Evolutionary conservation across 2,329 filamentous ascomycete genomes (phyloP).

Genomic region (Paecilomyces dactylethromorphus): DNA sequence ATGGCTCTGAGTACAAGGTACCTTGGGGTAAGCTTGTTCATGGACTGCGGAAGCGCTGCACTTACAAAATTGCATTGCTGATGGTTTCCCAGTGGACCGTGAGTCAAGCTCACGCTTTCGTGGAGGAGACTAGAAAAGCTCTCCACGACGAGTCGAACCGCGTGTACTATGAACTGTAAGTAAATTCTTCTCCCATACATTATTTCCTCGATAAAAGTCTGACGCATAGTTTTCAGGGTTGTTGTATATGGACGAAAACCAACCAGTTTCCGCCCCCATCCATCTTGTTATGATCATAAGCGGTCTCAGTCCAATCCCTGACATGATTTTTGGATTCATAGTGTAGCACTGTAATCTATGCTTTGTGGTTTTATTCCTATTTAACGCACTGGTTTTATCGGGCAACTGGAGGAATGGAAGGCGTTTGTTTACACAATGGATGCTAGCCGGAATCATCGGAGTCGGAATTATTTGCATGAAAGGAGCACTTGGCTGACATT

Average conservation of each 20-base stretch:
- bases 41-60: neutral
- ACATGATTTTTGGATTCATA: neutral
- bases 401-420: too few relatives aligned
- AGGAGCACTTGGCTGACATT: too few relatives aligned
- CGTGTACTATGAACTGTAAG: conserved; percentile 18
- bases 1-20: conserved; percentile 18
- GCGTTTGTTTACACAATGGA: too few relatives aligned
- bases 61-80: neutral
- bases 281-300: neutral
- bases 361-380: too few relatives aligned
- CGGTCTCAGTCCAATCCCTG: neutral
- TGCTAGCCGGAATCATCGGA: too few relatives aligned
- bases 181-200: neutral
- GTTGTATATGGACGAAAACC: conserved; percentile 7
- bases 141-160: conserved; percentile 9
- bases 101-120: conserved; percentile 18
- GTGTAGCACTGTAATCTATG: neutral
- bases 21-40: conserved; percentile 13
- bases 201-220: neutral
- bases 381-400: too few relatives aligned
- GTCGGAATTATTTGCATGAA: too few relatives aligned
- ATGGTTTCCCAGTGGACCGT: conserved; percentile 16
- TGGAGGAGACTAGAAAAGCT: conserved; percentile 11
- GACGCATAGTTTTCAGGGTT: conserved; percentile 1
- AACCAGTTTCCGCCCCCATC: neutral